Evolutionary conservation across 257 asterid genomes (phyloP).

Genomic region (Anisodus acutangulus): DNA sequence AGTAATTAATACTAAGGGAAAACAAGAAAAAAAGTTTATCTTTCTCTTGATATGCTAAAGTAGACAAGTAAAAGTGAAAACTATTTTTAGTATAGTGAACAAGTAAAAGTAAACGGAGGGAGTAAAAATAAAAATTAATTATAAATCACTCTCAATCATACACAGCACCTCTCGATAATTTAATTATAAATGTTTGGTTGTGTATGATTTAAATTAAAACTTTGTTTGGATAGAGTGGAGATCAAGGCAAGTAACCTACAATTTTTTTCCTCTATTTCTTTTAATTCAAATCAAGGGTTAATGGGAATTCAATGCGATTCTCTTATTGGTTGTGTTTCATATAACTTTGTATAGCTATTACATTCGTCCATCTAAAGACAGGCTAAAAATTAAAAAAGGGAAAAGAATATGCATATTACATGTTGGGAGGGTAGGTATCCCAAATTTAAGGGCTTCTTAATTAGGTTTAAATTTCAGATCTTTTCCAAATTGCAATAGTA

Average conservation of each 20-base stretch:
- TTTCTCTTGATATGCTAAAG: no score
- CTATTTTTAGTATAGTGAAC: no score
- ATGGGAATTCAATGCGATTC: not conserved
- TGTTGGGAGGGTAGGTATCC: constrained; percentile 61
- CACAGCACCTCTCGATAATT: not conserved
- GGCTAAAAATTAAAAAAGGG: not conserved
- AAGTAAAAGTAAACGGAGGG: no score
- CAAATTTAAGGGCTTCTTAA: constrained; percentile 26
- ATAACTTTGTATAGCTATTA: not conserved
- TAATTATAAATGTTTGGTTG: not conserved
- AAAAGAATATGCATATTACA: constrained; percentile 51
- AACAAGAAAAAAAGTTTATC: no score
- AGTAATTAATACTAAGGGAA: no score
- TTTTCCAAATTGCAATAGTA: not conserved
- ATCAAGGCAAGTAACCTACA: not conserved
- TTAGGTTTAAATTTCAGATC: no score
- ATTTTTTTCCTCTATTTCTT: not conserved
- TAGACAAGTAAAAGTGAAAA: no score
- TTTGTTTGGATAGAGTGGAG: not conserved
- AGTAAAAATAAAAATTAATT: no score
- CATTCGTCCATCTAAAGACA: not conserved
- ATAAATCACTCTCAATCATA: no score
- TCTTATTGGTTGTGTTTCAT: no score
- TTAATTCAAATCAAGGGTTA: not conserved
- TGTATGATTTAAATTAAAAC: not conserved